Evolutionary conservation across 78 protist species (phyloP), one percentile per base, ranked within the genome.

Genomic region (Dictyostelium discoideum): DNA sequence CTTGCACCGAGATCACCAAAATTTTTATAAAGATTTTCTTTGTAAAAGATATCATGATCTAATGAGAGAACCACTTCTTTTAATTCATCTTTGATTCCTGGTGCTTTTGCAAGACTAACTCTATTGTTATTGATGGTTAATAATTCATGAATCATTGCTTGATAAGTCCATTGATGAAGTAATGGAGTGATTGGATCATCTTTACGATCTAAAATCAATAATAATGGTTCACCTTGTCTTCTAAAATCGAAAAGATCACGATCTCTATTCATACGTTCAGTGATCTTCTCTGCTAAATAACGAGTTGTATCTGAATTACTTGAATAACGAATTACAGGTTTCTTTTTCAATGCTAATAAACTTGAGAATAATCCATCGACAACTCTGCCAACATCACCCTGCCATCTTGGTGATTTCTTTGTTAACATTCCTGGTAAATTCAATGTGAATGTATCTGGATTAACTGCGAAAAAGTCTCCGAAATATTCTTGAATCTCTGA

Each of bases 171-270:
- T 73, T 90, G 89, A 24, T 92, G 97, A 48, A 99, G 96, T 72
- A 99, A 92, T 82, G 99, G 99, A 14, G 99, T 98, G 22, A 98
- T 96, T n/a, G 99, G 98, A 81, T 99, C 99, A 78, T 98, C 98
- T 8, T 96, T 74, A 26, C 99, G 96, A 73, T 99, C 99, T 57
- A 98, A 42, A 42, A 99, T 88, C 32, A 99, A 94, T 54, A 98
- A 89, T 24, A 98, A 85, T 14, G 99, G 98, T 22, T 57, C 42
- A 5, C 32, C 24, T 11, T 89, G 8, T 57, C 18, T 40, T 20
- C 98, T 84, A 92, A 98, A 98, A 63, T 96, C 96, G 63, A 98
- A 98, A 29, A 98, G 67, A n/a, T 85, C 96, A 22, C 76, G 57
- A 32, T 97, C 96, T 39, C 80, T 85, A 40, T 87, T 72, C 22